Base-by-base conservation (phyloP, 768 basidiomycete species). In the Phaeolepiota aurea region DNA sequence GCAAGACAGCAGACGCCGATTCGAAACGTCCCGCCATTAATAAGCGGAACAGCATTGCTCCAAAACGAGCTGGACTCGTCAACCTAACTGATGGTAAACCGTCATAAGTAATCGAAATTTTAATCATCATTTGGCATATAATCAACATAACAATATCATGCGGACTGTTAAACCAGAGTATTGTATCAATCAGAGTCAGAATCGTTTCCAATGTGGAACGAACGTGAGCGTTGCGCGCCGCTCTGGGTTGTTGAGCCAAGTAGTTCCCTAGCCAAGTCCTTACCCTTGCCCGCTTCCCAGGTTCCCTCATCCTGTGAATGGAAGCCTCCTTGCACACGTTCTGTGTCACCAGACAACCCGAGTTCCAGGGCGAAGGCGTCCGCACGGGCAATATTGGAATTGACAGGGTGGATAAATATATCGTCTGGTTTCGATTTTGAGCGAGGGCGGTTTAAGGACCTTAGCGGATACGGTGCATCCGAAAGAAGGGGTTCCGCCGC, bases 371-470 rank as follows among this genome's bases (percentile, higher is more conserved):
- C 77, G n/a, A 59, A 67, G 5, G 72, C 76, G 44, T 83, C 80
- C 2, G 81, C 81, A 23, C 81, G 77, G 4, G 78, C 79, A 45
- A 80, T 50, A 51, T 81, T 82, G 25, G 79, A 81, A 32, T 77
- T 55, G 32, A 56, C 57, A 2, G 82, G 80, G 49, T 82, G 79
- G 37, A 82, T 81, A 48, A 74, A 76, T 38, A 82, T 76, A 25
- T 53, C 59, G 9, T 71, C 71, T 2, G 79, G 77, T 50, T 76
- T 80, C 34, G 74, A 69, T 54, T 62, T 74, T 11, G 70, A 61
- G 42, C 72, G 72, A 12, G 66, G 58, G 13, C 68, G 69, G 5
- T 60, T 57, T 2, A 53, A 32, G 31, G 52, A 36, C 16, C 49
- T 47, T 14, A 42, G 48, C 41, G 49, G 25, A 35, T 25, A 41